Conservation (phyloP, 2,329 filamentous ascomycete species). For the Colletotrichum costaricense region DNA sequence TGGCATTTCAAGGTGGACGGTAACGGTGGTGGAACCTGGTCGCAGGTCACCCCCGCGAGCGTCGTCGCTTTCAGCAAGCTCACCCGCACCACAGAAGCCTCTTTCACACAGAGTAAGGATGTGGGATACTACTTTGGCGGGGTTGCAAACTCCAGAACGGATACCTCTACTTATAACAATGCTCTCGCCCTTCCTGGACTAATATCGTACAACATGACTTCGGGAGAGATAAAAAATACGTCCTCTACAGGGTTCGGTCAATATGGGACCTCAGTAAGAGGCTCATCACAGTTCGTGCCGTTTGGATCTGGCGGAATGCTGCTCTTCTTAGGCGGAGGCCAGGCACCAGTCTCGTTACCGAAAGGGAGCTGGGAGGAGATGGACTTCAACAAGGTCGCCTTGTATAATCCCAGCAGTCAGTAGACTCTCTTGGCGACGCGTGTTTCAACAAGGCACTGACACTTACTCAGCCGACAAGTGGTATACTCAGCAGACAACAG, state of each 20-base stretch:
- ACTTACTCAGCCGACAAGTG: slow-evolving; percentile 38
- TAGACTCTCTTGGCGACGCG: slow-evolving; percentile 11
- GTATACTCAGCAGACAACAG: slow-evolving; percentile 48
- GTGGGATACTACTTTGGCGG: slow-evolving; percentile 46
- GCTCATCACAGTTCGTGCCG: slow-evolving; percentile 44
- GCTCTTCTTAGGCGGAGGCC: slow-evolving; percentile 46
- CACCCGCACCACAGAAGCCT: slow-evolving; percentile 43
- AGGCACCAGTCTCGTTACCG: slow-evolving; percentile 36
- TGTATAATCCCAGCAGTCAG: slow-evolving; percentile 46
- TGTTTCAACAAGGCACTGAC: neutral
- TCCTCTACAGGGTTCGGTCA: slow-evolving; percentile 40
- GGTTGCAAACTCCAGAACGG: too few relatives aligned
- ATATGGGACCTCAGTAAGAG: slow-evolving; percentile 43
- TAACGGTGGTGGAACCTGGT: too few relatives aligned
- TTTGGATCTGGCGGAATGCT: slow-evolving; percentile 48
- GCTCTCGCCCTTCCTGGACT: slow-evolving; percentile 40
- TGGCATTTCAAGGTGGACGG: too few relatives aligned
- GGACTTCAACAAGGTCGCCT: slow-evolving; percentile 42
- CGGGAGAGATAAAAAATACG: slow-evolving; percentile 44
- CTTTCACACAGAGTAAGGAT: slow-evolving; percentile 41
- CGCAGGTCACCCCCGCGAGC: neutral
- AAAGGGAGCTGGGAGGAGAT: too few relatives aligned
- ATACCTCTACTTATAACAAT: too few relatives aligned
- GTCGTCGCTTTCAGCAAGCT: slow-evolving; percentile 49
- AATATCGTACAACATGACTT: slow-evolving; percentile 46